Evolutionary conservation across 257 asterid genomes (phyloP), one percentile per base, ranked within the genome.

Genomic region (Voacanga thouarsii): DNA sequence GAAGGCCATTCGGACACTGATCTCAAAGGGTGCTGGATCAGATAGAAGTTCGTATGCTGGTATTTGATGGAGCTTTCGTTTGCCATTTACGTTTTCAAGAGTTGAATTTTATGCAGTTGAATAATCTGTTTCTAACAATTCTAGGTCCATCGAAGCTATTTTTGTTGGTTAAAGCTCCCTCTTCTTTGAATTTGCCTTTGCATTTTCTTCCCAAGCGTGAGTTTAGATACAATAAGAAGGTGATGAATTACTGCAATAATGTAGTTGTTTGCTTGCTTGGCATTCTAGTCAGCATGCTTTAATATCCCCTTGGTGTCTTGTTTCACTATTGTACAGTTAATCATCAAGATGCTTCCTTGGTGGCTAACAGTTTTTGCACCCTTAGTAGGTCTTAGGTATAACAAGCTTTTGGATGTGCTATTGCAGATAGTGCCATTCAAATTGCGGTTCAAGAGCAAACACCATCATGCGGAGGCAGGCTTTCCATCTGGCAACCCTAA

Each of bases 181-280:
- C 96, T 47, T 82, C 84, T 69, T 78, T 90, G 68, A 86, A 81
- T 83, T 73, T 89, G 86, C 97, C 96, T 77, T 28, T 82, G 85
- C 96, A 95, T 82, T 95, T 95, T 88, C 96, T 93, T 80, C 98
- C 98, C 76, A 95, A 95, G 85, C 97, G 97, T 1, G 99, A 90
- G 83, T 88, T 90, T 75, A 89, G 84, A 39, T 90, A 79, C 85
- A 87, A 81, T 69, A 91, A 87, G 82, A 95, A 95, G 99, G 98
- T 91, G 82, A 53, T 11, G 7, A n/a, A 19, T 41, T 72, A 6
- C 23, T 23, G 37, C 14, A 26, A 49, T 72, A 23, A 67, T 37
- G 64, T 49, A 65, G 6, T 49, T 51, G 26, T 53, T 71, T 10
- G 51, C 71, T 56, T 16, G 47, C 41, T n/a, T 30, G 6, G 11